These are phyloP conservation scores for Lasiodiplodia theobromae DNA, from an alignment of 2,329 filamentous ascomycete genomes.

Conservation along the genomic window DNA sequence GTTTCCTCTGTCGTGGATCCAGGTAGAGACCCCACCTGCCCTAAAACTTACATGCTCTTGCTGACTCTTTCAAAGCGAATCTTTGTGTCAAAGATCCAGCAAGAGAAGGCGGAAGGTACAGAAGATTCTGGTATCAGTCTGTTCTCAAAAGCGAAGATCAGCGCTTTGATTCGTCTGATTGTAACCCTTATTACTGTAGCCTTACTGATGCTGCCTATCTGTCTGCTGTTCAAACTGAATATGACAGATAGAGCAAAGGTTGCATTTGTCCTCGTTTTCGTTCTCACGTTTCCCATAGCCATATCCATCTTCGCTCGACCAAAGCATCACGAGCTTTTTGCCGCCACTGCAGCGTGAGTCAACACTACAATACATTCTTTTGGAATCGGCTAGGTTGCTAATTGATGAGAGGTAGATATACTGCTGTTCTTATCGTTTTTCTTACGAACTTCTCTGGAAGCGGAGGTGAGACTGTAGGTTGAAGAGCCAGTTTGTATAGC, in stretches of 20 bases:
- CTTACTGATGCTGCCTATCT: conserved; percentile 32
- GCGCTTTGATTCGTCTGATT: neutral
- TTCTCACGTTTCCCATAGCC: conserved; percentile 33
- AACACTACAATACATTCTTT: neutral
- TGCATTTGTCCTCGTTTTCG: conserved; percentile 31
- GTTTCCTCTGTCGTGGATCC: neutral
- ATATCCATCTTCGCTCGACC: conserved; percentile 32
- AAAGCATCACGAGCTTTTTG: conserved; percentile 34
- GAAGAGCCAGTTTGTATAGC: no score
- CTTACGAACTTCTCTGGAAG: neutral
- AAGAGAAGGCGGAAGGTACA: neutral
- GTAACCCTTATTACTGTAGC: neutral
- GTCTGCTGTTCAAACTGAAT: conserved; percentile 30
- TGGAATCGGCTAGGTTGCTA: neutral
- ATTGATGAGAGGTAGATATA: neutral
- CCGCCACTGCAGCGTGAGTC: conserved; percentile 36
- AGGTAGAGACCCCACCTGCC: neutral
- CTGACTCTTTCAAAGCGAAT: neutral
- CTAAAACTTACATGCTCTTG: neutral
- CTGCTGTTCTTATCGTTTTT: neutral
- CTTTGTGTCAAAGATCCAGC: neutral
- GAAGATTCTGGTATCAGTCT: neutral
- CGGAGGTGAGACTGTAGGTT: neutral
- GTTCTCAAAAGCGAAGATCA: neutral
- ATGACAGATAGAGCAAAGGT: conserved; percentile 31